Base-by-base conservation (phyloP, 2,329 filamentous ascomycete species). In the Colletotrichum gigasporum region DNA sequence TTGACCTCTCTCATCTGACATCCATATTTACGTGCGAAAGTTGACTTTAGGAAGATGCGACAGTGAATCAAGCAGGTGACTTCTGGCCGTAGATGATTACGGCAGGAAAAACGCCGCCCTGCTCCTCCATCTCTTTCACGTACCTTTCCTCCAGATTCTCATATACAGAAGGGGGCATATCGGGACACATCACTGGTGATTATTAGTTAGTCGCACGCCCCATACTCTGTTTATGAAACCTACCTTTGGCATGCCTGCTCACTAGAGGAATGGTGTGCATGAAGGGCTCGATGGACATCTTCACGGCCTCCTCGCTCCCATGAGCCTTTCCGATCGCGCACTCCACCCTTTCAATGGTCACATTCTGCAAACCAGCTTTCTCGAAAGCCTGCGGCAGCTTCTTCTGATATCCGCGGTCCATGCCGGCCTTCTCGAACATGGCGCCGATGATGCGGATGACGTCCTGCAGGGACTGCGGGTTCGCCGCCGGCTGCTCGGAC, bases 111-210 rank as follows among this genome's bases (percentile, higher is more conserved):
- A 32, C 14, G 0, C 57, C 56, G 5, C 64, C 62, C 26, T 59
- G n/a, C 22, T 67, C 57, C 22, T 35, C 47, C 52, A 67, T 59
- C 32, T 67, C 62, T 10, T 41, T 52, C 18, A 42, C 12, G 22
- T 67, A 68, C 7, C 61, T 42, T 11, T 65, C 45, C 4, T 52
- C 35, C 4, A 67, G 16, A 9, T 53, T 12, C 8, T 58, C 48
- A 10, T 24, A 37, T 4, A 52, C 20, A 2, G 37, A 53, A 0
- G 55, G 39, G 2, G 45, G 34, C 5, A 63, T n/a, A 3, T 61
- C 55, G 7, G 44, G 18, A n/a, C 45, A 48, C 14, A 62, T 26
- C 8, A 34, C 51, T 52, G 12, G 9, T 3, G 5, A 24, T n/a
- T n/a, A n/a, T n/a, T n/a, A n/a, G n/a, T n/a, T n/a, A n/a, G n/a